Conservation (phyloP, 2,329 filamentous ascomycete species). For the Diaporthe capsici region DNA sequence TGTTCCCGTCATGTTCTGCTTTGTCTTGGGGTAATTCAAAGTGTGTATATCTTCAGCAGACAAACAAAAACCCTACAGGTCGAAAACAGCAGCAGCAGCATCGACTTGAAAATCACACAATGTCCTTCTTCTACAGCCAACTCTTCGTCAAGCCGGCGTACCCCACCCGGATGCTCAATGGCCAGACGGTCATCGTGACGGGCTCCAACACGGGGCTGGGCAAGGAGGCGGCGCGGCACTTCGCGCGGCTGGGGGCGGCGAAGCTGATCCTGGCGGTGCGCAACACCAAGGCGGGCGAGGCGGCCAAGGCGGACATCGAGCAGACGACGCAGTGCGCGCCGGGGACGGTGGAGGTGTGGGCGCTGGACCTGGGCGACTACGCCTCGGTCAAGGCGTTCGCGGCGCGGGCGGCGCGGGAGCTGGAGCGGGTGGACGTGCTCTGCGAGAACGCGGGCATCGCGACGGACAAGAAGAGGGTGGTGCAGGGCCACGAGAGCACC, state of each 20-base stretch:
- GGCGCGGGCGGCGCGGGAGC: slow-evolving; percentile 47
- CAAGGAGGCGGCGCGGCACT: slow-evolving; percentile 54
- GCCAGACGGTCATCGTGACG: slow-evolving; percentile 55
- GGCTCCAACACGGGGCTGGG: slow-evolving; percentile 59
- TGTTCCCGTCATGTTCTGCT: neutral
- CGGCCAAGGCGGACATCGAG: slow-evolving; percentile 45
- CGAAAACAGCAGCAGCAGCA: neutral
- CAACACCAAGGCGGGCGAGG: slow-evolving; percentile 47
- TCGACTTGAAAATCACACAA: neutral
- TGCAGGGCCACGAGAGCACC: slow-evolving; percentile 63
- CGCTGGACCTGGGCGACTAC: slow-evolving; percentile 58
- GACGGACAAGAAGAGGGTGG: slow-evolving; percentile 52
- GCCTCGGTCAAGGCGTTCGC: slow-evolving; percentile 58
- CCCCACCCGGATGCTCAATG: slow-evolving; percentile 33
- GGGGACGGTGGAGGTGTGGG: slow-evolving; percentile 53
- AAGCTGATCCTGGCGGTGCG: slow-evolving; percentile 57
- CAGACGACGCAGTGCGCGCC: slow-evolving; percentile 24
- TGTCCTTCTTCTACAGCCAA: slow-evolving; percentile 37
- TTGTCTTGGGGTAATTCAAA: neutral
- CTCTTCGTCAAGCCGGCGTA: slow-evolving; percentile 38
- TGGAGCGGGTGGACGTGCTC: slow-evolving; percentile 59
- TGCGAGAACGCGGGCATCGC: slow-evolving; percentile 60
- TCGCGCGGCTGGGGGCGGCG: slow-evolving; percentile 50
- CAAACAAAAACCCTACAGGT: neutral
- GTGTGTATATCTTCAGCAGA: neutral